Conservation (phyloP, 1,284 basidiomycete genomes). For the Malassezia caprae region DNA sequence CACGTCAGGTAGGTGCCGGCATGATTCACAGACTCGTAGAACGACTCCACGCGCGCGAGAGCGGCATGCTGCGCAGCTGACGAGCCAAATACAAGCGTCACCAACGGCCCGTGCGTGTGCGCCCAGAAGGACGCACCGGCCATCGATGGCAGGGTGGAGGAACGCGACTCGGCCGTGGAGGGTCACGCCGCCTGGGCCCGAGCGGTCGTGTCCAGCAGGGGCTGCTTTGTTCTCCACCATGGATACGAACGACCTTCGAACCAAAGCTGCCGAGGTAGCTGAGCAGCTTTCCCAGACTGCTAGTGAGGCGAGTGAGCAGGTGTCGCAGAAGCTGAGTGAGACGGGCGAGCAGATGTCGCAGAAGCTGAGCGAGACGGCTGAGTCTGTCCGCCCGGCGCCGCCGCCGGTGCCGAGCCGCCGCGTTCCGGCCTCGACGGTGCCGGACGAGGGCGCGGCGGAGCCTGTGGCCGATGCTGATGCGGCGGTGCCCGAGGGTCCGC, state of each 20-base stretch:
- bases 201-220: neutral
- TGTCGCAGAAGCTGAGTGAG: conserved; percentile 6
- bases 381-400: neutral
- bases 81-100: conserved; percentile 36
- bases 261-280: neutral
- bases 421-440: neutral
- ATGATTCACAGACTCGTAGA: conserved; percentile 32
- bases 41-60: conserved; percentile 37
- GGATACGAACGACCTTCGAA: neutral
- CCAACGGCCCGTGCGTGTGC: conserved; percentile 20
- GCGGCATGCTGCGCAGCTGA: conserved; percentile 29
- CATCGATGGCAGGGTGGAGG: neutral
- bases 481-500: neutral
- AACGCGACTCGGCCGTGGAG: neutral
- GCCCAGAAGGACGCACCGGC: neutral
- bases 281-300: neutral
- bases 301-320: neutral
- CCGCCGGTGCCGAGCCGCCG: neutral
- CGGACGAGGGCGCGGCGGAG: neutral
- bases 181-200: neutral
- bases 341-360: neutral
- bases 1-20: conserved; percentile 23
- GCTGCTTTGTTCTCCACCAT: neutral
- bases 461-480: neutral
- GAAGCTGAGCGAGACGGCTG: conserved; percentile 7